Evolutionary conservation across 257 asterid genomes (phyloP).

Genomic region (Solanum chiquidenum): DNA sequence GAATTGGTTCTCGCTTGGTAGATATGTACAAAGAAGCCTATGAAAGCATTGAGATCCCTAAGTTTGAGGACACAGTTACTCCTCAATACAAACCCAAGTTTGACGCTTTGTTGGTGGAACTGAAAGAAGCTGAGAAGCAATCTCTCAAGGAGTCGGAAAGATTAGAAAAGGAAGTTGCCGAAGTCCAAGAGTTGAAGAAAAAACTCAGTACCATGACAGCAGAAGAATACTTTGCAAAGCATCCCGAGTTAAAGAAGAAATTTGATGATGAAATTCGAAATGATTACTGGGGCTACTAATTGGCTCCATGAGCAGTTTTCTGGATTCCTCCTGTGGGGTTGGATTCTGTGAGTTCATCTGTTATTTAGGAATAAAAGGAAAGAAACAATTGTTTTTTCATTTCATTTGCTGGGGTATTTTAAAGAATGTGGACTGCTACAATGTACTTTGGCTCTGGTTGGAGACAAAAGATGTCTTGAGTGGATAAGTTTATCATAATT

Average conservation of each 20-base stretch:
- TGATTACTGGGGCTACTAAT: slow-evolving; percentile 34
- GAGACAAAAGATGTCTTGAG: not conserved
- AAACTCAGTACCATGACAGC: slow-evolving; percentile 92
- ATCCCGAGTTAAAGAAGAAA: slow-evolving; percentile 84
- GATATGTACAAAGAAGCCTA: slow-evolving; percentile 93
- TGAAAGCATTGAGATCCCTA: slow-evolving; percentile 71
- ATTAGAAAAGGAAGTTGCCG: slow-evolving; percentile 80
- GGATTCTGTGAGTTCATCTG: too few species aligned
- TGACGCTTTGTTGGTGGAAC: slow-evolving; percentile 84
- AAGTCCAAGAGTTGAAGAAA: slow-evolving; percentile 80
- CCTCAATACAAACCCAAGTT: slow-evolving; percentile 84
- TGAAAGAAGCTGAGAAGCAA: slow-evolving; percentile 76
- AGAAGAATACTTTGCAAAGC: slow-evolving; percentile 86
- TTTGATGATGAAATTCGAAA: slow-evolving; percentile 37
- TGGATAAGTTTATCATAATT: not conserved
- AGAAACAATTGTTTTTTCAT: slow-evolving; percentile 9
- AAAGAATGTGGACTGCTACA: slow-evolving; percentile 18
- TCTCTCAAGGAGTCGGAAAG: slow-evolving; percentile 80
- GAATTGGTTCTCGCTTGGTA: slow-evolving; percentile 85
- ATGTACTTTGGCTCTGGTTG: not conserved
- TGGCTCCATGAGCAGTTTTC: not conserved
- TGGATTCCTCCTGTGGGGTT: too few species aligned
- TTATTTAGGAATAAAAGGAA: slow-evolving; percentile 40
- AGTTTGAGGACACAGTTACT: slow-evolving; percentile 77
- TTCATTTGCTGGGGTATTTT: slow-evolving; percentile 11